phyloP scores from a whole-genome alignment of 495 filamentous ascomycete species.

The Platismatia glauca region DNA sequence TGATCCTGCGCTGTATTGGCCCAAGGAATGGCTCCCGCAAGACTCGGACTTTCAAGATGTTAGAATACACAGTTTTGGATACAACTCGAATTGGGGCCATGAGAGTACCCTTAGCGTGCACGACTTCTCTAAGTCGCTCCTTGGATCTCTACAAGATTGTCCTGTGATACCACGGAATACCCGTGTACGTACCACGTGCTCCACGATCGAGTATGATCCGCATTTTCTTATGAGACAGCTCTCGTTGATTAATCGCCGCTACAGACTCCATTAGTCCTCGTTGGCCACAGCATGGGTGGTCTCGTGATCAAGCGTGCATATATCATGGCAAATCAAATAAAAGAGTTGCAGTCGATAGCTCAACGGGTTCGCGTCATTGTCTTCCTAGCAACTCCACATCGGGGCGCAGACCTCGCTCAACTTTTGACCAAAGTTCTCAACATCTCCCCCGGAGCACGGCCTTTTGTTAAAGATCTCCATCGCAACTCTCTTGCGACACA shows the following conservation, averaged over 20 bases:
- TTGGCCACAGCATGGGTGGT: constrained; percentile 48
- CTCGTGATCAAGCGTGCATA: constrained; percentile 42
- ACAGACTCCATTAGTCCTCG: constrained; percentile 33
- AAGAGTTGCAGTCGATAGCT: constrained; percentile 23
- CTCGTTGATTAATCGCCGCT: no score
- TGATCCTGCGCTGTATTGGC: constrained; percentile 29
- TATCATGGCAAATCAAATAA: constrained; percentile 20
- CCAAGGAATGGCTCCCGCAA: constrained; percentile 32
- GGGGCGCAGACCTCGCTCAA: constrained; percentile 41
- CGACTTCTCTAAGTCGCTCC: constrained; percentile 37
- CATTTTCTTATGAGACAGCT: no score
- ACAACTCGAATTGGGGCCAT: constrained; percentile 30
- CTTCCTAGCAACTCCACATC: constrained; percentile 47
- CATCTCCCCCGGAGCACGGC: constrained; percentile 13
- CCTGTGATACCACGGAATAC: constrained; percentile 17
- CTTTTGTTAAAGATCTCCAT: constrained; percentile 25
- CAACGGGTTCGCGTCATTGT: constrained; percentile 35
- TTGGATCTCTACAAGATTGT: constrained; percentile 33
- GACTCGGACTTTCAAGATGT: constrained; percentile 28
- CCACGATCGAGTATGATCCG: no score
- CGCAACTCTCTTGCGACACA: constrained; percentile 25
- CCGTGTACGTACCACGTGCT: constrained; percentile 4
- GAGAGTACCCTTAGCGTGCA: constrained; percentile 35
- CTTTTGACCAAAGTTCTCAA: constrained; percentile 34
- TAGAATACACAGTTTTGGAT: constrained; percentile 35